Base-by-base conservation (phyloP, 1,284 basidiomycete genomes). In the Trametes pubescens region DNA sequence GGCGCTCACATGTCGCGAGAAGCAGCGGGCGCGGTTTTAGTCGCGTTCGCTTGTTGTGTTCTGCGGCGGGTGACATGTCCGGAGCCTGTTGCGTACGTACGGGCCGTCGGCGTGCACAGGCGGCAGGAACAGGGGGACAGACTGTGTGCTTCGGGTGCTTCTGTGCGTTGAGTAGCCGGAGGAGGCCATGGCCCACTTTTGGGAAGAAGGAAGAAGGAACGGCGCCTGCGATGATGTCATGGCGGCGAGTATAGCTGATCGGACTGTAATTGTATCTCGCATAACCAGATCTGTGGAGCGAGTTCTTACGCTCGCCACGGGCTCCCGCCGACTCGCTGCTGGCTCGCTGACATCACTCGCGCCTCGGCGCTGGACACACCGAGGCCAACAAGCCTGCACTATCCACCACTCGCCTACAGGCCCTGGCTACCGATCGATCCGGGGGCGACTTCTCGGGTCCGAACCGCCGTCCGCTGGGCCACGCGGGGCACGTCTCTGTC, bases 221-320 rank as follows among this genome's bases (percentile, higher is more conserved):
- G 59, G 65, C 49, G 55, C 34, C n/a, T 51, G 59, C 53, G 49
- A 60, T 68, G 66, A 68, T 61, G 61, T 68, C 64, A 68, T 68
- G 64, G 58, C 62, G 59, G 59, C 56, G 66, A 65, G 58, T 62
- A 60, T 64, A 57, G 18, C 26, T 61, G 63, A 68, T 68, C 64
- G 64, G 65, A 51, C 37, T 34, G 56, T 32, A 43, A 32, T 60
- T 55, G 51, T 35, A 61, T 60, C 59, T 60, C 49, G 59, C 51
- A 18, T 37, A 22, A 44, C 14, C 8, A 62, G 64, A 68, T 68
- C 66, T 68, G 51, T 61, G 64, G 61, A 56, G 64, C 59, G 46
- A 59, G 26, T 10, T 37, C 22, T 21, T 34, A n/a, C 51, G 21
- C 34, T 52, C 34, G 49, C 32, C 34, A 43, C 46, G 57, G 57